Conservation (phyloP, 2,329 filamentous ascomycete genomes). For the Blumeria graminis region DNA sequence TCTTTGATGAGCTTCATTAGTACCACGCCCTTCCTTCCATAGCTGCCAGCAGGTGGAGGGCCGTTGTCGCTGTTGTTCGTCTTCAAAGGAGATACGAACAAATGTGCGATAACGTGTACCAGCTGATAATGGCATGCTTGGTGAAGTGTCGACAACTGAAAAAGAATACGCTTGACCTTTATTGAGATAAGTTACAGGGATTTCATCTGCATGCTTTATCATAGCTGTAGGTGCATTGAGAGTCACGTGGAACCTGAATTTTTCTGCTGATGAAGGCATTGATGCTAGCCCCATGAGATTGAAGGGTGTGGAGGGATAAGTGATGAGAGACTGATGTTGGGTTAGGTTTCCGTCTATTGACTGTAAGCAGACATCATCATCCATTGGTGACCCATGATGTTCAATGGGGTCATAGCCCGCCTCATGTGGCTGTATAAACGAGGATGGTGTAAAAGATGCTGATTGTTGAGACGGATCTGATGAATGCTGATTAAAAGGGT, state of each 20-base stretch:
- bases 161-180: conserved; percentile 89
- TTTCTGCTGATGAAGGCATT: conserved; percentile 33
- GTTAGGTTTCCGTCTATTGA: conserved; percentile 37
- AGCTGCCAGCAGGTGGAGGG: conserved; percentile 69
- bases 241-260: conserved; percentile 74
- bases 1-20: conserved; percentile 80
- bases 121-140: conserved; percentile 29
- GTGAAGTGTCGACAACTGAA: conserved; percentile 54
- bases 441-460: conserved; percentile 46
- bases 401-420: conserved; percentile 61
- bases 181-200: conserved; percentile 93
- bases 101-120: conserved; percentile 66
- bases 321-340: conserved; percentile 32
- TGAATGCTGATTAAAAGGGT: conserved; percentile 38
- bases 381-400: conserved; percentile 45
- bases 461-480: conserved; percentile 25
- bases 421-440: conserved; percentile 52
- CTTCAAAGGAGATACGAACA: conserved; percentile 89
- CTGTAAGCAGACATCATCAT: conserved; percentile 28
- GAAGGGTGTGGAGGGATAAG: conserved; percentile 28
- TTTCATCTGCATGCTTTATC: conserved; percentile 73
- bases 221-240: conserved; percentile 90
- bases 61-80: conserved; percentile 72
- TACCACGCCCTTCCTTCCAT: conserved; percentile 93
- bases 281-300: conserved; percentile 21